Evolutionary conservation across 1,284 basidiomycete species (phyloP).

Genomic region (Golubevia sp.): DNA sequence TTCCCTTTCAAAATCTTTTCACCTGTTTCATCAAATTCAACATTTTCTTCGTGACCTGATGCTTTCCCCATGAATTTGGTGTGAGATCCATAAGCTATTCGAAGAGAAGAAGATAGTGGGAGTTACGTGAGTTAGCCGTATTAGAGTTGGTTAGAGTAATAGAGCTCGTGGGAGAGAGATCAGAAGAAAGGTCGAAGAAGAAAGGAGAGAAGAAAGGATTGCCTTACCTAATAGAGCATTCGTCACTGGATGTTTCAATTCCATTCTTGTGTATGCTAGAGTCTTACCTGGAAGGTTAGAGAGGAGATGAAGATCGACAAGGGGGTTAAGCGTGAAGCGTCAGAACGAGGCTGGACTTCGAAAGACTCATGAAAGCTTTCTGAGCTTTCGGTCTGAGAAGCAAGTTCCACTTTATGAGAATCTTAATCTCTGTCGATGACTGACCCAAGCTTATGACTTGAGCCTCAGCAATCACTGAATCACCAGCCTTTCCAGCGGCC

Average conservation of each 20-base stretch:
- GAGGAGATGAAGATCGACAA: neutral
- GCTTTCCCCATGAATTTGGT: slow-evolving; percentile 86
- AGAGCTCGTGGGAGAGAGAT: neutral
- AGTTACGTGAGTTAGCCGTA: slow-evolving; percentile 74
- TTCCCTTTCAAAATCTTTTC: slow-evolving; percentile 72
- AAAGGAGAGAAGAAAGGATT: no score
- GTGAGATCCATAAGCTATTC: slow-evolving; percentile 67
- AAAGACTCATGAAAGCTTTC: neutral
- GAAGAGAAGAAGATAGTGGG: slow-evolving; percentile 78
- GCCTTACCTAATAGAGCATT: slow-evolving; percentile 20
- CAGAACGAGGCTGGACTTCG: no score
- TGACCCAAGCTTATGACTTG: slow-evolving; percentile 35
- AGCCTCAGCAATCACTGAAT: slow-evolving; percentile 23
- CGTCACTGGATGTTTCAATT: slow-evolving; percentile 38
- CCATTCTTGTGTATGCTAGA: slow-evolving; percentile 48
- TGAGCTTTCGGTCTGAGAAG: neutral
- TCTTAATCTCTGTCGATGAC: neutral
- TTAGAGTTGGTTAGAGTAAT: slow-evolving; percentile 69
- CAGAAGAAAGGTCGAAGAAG: neutral
- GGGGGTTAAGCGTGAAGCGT: no score
- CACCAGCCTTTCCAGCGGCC: slow-evolving; percentile 67
- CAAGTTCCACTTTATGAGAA: no score
- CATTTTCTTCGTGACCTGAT: slow-evolving; percentile 73
- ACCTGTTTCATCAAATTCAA: slow-evolving; percentile 79
- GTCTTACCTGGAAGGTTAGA: slow-evolving; percentile 33